Conservation (phyloP, 2,329 filamentous ascomycete genomes). For the Aspergillus amoenus region DNA sequence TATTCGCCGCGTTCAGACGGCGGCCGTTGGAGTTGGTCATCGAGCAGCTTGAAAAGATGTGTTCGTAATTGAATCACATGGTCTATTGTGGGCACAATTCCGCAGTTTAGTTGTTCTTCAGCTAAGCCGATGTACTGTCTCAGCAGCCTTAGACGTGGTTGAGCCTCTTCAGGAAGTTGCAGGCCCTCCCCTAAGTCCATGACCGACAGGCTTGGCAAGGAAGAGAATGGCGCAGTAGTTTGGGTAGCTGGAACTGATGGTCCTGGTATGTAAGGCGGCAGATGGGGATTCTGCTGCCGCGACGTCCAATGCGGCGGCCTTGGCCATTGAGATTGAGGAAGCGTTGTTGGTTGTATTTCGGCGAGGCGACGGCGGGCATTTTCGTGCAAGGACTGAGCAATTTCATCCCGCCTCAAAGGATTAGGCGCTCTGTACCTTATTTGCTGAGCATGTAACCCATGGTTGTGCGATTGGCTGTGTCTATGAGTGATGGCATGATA, state of each 20-base stretch:
- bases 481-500: constrained; percentile 12
- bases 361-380: constrained; percentile 23
- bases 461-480: constrained; percentile 4
- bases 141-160: constrained; percentile 19
- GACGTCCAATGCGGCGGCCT: neutral
- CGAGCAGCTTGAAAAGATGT: constrained; percentile 32
- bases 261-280: constrained; percentile 1
- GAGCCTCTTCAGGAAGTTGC: constrained; percentile 12
- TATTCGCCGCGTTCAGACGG: constrained; percentile 23
- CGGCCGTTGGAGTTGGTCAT: constrained; percentile 30
- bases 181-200: neutral
- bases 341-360: constrained; percentile 16
- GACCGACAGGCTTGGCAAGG: neutral
- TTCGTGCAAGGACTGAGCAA: constrained; percentile 21
- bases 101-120: constrained; percentile 30
- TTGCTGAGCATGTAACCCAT: constrained; percentile 5
- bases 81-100: constrained; percentile 29
- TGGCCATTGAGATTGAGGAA: neutral
- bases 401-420: constrained; percentile 16
- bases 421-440: constrained; percentile 16
- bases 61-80: constrained; percentile 30
- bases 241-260: constrained; percentile 1
- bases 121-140: constrained; percentile 24
- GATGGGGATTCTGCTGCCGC: constrained; percentile 7
- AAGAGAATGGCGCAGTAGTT: neutral